phyloP scores from a whole-genome alignment of 2,329 filamentous ascomycete genomes.

The Neopestalotiopsis rosae region DNA sequence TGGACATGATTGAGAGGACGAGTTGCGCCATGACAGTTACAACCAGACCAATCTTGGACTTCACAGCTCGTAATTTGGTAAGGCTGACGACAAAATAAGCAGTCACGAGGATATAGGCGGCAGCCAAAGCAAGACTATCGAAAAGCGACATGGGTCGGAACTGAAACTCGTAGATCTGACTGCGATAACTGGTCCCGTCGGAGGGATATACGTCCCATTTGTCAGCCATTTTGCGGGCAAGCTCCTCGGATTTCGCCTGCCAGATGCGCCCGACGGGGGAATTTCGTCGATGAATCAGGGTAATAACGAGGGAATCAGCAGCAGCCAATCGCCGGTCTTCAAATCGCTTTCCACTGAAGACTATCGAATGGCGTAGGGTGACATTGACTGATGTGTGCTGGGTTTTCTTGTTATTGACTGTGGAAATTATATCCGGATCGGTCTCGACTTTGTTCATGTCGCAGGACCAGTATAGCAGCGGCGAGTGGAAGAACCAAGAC shows the following conservation, averaged over 20 bases:
- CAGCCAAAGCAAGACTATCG: constrained; percentile 67
- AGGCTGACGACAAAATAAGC: constrained; percentile 71
- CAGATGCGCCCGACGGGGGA: constrained; percentile 69
- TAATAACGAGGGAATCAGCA: constrained; percentile 80
- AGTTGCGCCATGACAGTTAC: constrained; percentile 74
- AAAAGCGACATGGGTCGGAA: constrained; percentile 74
- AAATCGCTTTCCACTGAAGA: constrained; percentile 83
- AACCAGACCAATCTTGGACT: constrained; percentile 75
- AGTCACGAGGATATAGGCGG: constrained; percentile 68
- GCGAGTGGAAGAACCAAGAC: constrained; percentile 83
- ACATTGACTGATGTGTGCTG: constrained; percentile 73
- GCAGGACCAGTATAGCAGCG: constrained; percentile 80
- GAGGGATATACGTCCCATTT: constrained; percentile 67
- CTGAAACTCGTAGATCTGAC: constrained; percentile 77
- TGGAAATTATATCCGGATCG: constrained; percentile 69
- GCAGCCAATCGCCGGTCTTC: constrained; percentile 70
- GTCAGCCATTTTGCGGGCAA: constrained; percentile 54
- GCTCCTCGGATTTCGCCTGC: constrained; percentile 61
- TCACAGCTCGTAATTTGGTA: constrained; percentile 74
- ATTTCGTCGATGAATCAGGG: constrained; percentile 71
- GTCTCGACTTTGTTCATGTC: constrained; percentile 60
- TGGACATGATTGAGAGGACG: constrained; percentile 74
- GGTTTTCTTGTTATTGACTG: constrained; percentile 69
- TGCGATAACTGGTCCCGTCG: constrained; percentile 57
- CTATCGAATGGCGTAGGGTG: constrained; percentile 77